A percentile compares a stretch with the other conserved stretches of the same genome.
phyloP scores from a whole-genome alignment of 2,329 filamentous ascomycete genomes.

The Knufia fluminis region DNA sequence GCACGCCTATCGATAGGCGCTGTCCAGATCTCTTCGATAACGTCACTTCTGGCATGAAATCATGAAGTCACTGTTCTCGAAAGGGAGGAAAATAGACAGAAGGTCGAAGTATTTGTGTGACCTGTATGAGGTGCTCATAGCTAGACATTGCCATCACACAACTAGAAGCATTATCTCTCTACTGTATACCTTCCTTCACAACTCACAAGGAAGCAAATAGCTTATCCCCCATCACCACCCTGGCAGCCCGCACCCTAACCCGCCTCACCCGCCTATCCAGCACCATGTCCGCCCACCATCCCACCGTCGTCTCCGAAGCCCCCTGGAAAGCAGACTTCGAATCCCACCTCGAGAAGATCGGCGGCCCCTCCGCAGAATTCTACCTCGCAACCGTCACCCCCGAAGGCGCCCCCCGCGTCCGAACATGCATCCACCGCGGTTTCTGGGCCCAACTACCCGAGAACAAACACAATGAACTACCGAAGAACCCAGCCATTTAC shows the following conservation, averaged over 20 bases:
- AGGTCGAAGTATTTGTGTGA: too few species aligned
- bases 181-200: too few species aligned
- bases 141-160: too few species aligned
- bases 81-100: too few species aligned
- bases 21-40: too few species aligned
- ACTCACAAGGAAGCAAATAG: background rate
- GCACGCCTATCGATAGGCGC: too few species aligned
- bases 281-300: constrained; percentile 34
- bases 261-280: constrained; percentile 24
- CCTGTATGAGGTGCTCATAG: too few species aligned
- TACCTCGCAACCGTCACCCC: constrained; percentile 36
- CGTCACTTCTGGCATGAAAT: too few species aligned
- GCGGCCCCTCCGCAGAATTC: constrained; percentile 31
- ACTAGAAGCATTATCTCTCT: too few species aligned
- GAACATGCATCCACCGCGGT: constrained; percentile 77
- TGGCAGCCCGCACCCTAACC: background rate
- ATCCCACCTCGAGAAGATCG: constrained; percentile 36
- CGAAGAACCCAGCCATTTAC: constrained; percentile 60
- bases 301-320: constrained; percentile 31
- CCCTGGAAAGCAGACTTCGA: constrained; percentile 46
- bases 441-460: constrained; percentile 65
- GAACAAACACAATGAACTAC: constrained; percentile 64
- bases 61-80: too few species aligned
- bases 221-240: background rate
- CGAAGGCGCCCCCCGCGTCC: constrained; percentile 42